These are phyloP conservation scores for Marasmius oreades DNA, from an alignment of 1,284 basidiomycete genomes.

Conservation along the genomic window DNA sequence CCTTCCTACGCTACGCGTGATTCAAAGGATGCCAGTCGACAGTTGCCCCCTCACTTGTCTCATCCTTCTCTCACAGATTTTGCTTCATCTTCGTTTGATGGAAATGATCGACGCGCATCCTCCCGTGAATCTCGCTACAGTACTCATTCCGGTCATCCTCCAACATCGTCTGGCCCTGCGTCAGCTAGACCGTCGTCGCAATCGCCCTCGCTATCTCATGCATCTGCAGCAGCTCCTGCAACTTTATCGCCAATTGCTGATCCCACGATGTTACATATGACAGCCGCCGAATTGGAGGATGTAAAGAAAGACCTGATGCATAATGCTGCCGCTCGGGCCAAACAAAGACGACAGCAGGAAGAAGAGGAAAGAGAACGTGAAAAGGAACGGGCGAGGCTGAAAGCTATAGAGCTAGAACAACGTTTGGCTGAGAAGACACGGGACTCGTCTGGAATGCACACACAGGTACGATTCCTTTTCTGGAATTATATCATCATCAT, in stretches of 20 bases:
- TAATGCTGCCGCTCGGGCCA: conserved; percentile 83
- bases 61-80: conserved; percentile 23
- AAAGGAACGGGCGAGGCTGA: conserved; percentile 79
- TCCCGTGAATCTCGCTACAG: conserved; percentile 34
- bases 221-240: conserved; percentile 30
- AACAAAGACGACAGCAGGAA: conserved; percentile 75
- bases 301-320: conserved; percentile 86
- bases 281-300: conserved; percentile 62
- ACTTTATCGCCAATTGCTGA: conserved; percentile 20
- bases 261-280: conserved; percentile 30
- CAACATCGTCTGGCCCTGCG: conserved; percentile 24
- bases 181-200: conserved; percentile 35
- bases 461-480: background rate
- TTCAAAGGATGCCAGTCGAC: conserved; percentile 35
- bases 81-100: conserved; percentile 21
- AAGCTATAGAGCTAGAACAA: conserved; percentile 84
- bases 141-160: conserved; percentile 19
- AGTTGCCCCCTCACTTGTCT: conserved; percentile 45
- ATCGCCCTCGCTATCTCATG: conserved; percentile 39
- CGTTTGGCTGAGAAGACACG: conserved; percentile 52
- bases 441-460: conserved; percentile 28
- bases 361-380: conserved; percentile 84
- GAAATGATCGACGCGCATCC: conserved; percentile 25
- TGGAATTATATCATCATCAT: background rate
- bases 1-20: conserved; percentile 34